Conservation (phyloP, 495 filamentous ascomycete species). For the Poronia punctata region DNA sequence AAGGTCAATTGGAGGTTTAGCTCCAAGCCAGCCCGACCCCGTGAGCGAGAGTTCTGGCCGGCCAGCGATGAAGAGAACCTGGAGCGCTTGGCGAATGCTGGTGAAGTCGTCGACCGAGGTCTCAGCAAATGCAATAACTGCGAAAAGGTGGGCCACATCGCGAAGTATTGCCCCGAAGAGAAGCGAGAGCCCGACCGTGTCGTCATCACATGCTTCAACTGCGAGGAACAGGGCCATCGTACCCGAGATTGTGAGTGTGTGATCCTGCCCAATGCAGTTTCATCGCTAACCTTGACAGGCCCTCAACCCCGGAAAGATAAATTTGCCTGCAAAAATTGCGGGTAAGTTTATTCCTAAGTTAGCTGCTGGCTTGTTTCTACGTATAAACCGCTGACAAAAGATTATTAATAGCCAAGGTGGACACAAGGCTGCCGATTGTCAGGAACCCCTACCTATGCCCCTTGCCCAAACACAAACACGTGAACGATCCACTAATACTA, state of each 20-base stretch:
- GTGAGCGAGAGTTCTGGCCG: conserved; percentile 58
- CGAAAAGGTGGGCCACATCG: conserved; percentile 65
- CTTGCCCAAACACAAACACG: background rate
- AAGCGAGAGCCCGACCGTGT: conserved; percentile 39
- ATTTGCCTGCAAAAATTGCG: conserved; percentile 78
- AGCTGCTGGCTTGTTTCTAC: background rate
- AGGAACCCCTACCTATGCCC: conserved; percentile 17
- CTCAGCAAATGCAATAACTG: conserved; percentile 67
- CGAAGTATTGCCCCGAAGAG: conserved; percentile 58
- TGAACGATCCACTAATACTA: conserved; percentile 35
- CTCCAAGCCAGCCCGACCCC: conserved; percentile 56
- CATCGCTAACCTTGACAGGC: conserved; percentile 30
- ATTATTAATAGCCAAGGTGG: conserved; percentile 25
- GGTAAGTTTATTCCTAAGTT: conserved; percentile 36
- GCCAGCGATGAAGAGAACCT: conserved; percentile 58
- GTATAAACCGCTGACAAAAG: conserved; percentile 9
- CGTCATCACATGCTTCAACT: conserved; percentile 71
- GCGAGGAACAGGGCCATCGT: conserved; percentile 60
- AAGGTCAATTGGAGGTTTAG: conserved; percentile 61
- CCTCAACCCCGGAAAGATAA: conserved; percentile 46
- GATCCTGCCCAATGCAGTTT: background rate
- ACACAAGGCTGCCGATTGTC: conserved; percentile 36
- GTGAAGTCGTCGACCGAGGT: conserved; percentile 58
- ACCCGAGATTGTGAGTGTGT: conserved; percentile 55
- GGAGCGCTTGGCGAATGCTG: conserved; percentile 65